These are phyloP conservation scores for Oryza longistaminata DNA, from an alignment of 176 grass and related monocot species.

Conservation along the genomic window DNA sequence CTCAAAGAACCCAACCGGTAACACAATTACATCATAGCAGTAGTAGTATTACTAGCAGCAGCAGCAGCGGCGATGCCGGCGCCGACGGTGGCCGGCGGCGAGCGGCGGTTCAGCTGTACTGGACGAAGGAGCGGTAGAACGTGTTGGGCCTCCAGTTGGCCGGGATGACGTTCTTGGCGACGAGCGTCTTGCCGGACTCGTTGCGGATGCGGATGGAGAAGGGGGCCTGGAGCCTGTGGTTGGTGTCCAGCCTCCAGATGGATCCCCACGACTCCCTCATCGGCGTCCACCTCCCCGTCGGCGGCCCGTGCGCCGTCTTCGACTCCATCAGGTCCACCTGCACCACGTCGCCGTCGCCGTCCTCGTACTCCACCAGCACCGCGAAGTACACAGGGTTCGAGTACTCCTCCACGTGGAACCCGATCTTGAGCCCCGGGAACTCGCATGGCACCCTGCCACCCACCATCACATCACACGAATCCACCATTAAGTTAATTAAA, in stretches of 20 bases:
- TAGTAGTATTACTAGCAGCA: neutral
- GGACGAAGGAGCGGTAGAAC: conserved; percentile 81
- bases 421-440: conserved; percentile 78
- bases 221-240: conserved; percentile 57
- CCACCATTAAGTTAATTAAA: no score
- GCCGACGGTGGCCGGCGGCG: neutral
- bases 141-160: conserved; percentile 72
- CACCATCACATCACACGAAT: no score
- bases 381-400: conserved; percentile 81
- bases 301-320: conserved; percentile 9
- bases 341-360: conserved; percentile 87
- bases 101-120: conserved; percentile 50
- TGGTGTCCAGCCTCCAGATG: conserved; percentile 68
- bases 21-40: conserved; percentile 6
- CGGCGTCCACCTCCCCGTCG: conserved; percentile 51
- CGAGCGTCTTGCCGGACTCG: conserved; percentile 69
- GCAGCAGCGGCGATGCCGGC: neutral
- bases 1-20: no score
- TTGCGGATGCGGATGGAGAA: conserved; percentile 84
- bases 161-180: conserved; percentile 69
- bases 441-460: conserved; percentile 82
- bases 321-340: conserved; percentile 81
- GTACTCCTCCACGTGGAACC: conserved; percentile 77
- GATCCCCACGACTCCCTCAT: conserved; percentile 79
- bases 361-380: conserved; percentile 84